These are phyloP conservation scores for Neurospora sp. DNA, from an alignment of 495 filamentous ascomycete genomes.

Conservation along the genomic window DNA sequence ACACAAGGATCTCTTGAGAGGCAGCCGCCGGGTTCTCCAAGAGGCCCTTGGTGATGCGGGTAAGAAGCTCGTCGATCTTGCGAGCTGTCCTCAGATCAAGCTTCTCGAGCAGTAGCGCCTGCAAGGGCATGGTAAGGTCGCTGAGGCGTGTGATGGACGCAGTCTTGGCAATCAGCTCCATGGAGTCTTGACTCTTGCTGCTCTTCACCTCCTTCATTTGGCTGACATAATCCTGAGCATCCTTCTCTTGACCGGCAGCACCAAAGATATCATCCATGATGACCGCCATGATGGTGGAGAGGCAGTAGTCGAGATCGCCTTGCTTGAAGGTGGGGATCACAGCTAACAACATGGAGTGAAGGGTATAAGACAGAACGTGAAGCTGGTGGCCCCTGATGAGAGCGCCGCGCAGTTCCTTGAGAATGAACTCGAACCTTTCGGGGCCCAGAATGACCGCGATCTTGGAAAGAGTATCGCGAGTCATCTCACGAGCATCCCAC, in stretches of 20 bases:
- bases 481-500: slow-evolving; percentile 81
- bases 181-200: slow-evolving; percentile 94
- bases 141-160: slow-evolving; percentile 65
- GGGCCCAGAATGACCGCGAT: slow-evolving; percentile 72
- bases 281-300: slow-evolving; percentile 63
- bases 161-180: slow-evolving; percentile 81
- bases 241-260: slow-evolving; percentile 91
- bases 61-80: slow-evolving; percentile 85
- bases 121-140: slow-evolving; percentile 65
- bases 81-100: slow-evolving; percentile 66
- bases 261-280: slow-evolving; percentile 99
- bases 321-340: slow-evolving; percentile 63
- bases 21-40: slow-evolving; percentile 66
- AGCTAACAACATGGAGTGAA: slow-evolving; percentile 80
- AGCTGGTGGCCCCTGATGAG: slow-evolving; percentile 81
- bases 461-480: slow-evolving; percentile 75
- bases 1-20: slow-evolving; percentile 70
- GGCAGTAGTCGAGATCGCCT: slow-evolving; percentile 83
- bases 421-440: slow-evolving; percentile 76
- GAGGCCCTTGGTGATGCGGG: slow-evolving; percentile 73
- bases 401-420: slow-evolving; percentile 80
- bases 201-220: slow-evolving; percentile 96
- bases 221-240: slow-evolving; percentile 89
- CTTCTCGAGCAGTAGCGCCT: slow-evolving; percentile 68
- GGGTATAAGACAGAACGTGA: slow-evolving; percentile 88